Percentiles rank a stretch among this genome's conserved stretches.
These are phyloP conservation scores for Salix brachista DNA, from an alignment of 345 rosid genomes.

Conservation along the genomic window DNA sequence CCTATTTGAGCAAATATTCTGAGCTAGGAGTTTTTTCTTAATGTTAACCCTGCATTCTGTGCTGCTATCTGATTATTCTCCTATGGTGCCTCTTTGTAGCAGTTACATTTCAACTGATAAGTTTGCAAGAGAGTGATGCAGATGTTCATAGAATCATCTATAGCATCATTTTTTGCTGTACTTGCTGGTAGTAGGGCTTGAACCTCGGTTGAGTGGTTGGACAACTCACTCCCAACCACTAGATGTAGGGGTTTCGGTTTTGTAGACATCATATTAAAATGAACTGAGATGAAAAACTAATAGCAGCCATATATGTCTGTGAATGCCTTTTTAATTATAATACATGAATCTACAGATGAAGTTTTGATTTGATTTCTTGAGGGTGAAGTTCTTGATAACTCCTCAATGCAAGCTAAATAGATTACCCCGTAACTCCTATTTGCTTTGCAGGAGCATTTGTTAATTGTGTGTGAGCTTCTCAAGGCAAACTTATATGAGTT, in stretches of 20 bases:
- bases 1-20: background rate
- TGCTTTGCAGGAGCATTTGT: conserved; percentile 83
- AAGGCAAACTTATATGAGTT: conserved; percentile 98
- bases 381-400: background rate
- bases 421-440: conserved; percentile 3
- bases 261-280: background rate
- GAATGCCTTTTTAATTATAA: background rate
- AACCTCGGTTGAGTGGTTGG: background rate
- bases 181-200: background rate
- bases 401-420: conserved; percentile 3
- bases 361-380: background rate
- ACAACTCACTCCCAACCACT: background rate
- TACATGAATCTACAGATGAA: background rate
- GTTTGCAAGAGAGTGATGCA: background rate
- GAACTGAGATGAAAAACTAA: background rate
- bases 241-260: background rate
- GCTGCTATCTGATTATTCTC: background rate
- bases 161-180: background rate
- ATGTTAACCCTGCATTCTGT: background rate
- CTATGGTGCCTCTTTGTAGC: background rate
- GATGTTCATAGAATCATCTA: background rate
- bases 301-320: background rate
- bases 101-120: background rate
- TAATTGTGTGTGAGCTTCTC: conserved; percentile 96
- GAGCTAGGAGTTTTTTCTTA: background rate